Evolutionary conservation across 176 grass and related monocot genomes (phyloP).

Genomic region (Oryza longistaminata): DNA sequence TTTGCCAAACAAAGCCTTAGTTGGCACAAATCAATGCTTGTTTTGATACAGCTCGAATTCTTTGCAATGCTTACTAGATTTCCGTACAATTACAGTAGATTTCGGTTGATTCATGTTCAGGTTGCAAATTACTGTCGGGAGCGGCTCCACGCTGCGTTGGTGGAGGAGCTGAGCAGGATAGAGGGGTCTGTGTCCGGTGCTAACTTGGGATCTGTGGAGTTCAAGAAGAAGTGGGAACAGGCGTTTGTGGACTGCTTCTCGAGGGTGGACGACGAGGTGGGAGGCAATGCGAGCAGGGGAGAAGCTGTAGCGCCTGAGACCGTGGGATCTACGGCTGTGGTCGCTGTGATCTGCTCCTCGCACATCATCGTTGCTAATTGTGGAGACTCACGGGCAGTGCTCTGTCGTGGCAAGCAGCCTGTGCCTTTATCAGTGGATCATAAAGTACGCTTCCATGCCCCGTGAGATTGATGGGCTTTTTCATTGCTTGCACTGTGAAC

Average conservation of each 20-base stretch:
- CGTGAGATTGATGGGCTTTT: constrained; percentile 14
- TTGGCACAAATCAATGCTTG: neutral
- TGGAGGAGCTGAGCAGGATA: constrained; percentile 57
- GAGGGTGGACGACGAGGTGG: constrained; percentile 64
- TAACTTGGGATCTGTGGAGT: constrained; percentile 40
- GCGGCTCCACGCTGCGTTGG: constrained; percentile 50
- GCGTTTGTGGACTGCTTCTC: constrained; percentile 65
- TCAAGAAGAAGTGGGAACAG: constrained; percentile 75
- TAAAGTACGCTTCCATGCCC: constrained; percentile 56
- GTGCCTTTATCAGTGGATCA: constrained; percentile 84
- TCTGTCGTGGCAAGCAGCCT: constrained; percentile 81
- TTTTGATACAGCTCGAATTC: too few species aligned
- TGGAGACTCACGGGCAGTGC: constrained; percentile 84
- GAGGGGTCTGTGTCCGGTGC: constrained; percentile 19
- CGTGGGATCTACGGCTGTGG: constrained; percentile 79
- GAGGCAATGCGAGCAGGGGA: constrained; percentile 34
- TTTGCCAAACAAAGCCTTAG: too few species aligned
- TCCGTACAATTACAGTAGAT: constrained; percentile 16
- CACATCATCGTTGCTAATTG: constrained; percentile 85
- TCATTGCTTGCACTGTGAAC: constrained; percentile 5
- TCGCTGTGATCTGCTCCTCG: constrained; percentile 76
- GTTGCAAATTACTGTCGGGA: constrained; percentile 80
- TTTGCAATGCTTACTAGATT: neutral
- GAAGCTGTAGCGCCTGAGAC: constrained; percentile 71
- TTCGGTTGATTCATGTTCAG: constrained; percentile 25